Evolutionary conservation across 2,329 filamentous ascomycete species (phyloP).

Genomic region (Pyrenophora tritici-repentis): DNA sequence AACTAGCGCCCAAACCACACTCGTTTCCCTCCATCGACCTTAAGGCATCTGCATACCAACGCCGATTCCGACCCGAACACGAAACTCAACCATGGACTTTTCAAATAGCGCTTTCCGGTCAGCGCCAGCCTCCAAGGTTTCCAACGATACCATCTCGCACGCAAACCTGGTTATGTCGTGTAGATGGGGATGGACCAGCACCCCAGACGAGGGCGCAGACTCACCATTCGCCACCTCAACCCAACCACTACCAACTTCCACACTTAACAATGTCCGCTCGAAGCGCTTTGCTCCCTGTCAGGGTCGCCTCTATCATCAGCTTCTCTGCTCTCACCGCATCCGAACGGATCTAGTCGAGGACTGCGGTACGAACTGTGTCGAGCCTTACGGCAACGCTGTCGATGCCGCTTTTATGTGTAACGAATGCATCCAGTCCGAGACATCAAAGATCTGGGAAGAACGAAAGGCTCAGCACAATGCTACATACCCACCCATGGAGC

Average conservation of each 20-base stretch:
- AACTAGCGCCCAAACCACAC: constrained; percentile 5
- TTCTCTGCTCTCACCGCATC: constrained; percentile 43
- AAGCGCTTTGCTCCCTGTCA: constrained; percentile 42
- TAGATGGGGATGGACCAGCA: constrained; percentile 42
- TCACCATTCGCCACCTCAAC: constrained; percentile 10
- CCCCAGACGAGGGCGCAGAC: constrained; percentile 24
- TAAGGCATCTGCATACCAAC: constrained; percentile 24
- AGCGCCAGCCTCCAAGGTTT: constrained; percentile 25
- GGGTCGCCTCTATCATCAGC: constrained; percentile 44
- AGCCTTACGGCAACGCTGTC: constrained; percentile 27
- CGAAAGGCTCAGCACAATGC: constrained; percentile 36
- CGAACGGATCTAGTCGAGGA: constrained; percentile 45
- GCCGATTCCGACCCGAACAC: constrained; percentile 1
- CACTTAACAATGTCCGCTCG: constrained; percentile 28
- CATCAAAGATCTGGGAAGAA: constrained; percentile 33
- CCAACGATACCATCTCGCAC: constrained; percentile 41
- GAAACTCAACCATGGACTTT: constrained; percentile 35
- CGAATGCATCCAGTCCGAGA: constrained; percentile 39
- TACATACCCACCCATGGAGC: constrained; percentile 31
- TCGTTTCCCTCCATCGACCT: constrained; percentile 1
- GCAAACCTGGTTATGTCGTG: constrained; percentile 41
- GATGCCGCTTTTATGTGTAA: constrained; percentile 38
- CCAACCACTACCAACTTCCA: constrained; percentile 14
- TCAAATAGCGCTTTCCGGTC: constrained; percentile 35
- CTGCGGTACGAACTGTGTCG: constrained; percentile 43